A percentile compares a stretch with the other conserved stretches of the same genome.
These are phyloP conservation scores for Bassia scoparia DNA, from an alignment of 148 eudicot genomes.

Conservation along the genomic window DNA sequence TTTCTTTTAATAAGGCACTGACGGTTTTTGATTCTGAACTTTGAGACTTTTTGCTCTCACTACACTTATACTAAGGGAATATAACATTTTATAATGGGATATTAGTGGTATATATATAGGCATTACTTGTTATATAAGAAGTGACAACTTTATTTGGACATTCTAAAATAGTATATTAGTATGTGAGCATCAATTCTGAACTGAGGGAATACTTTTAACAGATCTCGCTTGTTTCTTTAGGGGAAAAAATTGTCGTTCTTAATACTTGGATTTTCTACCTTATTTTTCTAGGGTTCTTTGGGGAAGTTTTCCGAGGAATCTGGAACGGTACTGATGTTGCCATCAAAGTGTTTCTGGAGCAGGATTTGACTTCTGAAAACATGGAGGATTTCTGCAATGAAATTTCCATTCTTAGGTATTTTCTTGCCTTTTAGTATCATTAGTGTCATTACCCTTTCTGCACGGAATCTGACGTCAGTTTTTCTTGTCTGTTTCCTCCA, in stretches of 20 bases:
- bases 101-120: no score
- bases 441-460: neutral
- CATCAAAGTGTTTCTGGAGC: conserved; percentile 92
- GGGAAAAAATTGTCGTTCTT: neutral
- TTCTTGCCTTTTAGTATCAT: conserved; percentile 2
- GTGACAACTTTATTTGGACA: neutral
- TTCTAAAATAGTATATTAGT: neutral
- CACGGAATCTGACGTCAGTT: conserved; percentile 28
- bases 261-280: neutral
- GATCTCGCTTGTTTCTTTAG: neutral
- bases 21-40: neutral
- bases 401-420: conserved; percentile 85
- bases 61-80: no score
- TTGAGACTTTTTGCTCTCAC: neutral
- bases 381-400: conserved; percentile 99
- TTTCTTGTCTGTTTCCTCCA: conserved; percentile 37
- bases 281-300: conserved; percentile 65
- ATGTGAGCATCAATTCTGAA: neutral
- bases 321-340: conserved; percentile 99
- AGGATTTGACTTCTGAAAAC: conserved; percentile 93
- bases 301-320: conserved; percentile 93
- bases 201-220: neutral
- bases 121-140: neutral
- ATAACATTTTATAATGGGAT: no score
- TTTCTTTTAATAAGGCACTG: neutral